Evolutionary conservation across 2,329 filamentous ascomycete genomes (phyloP), one percentile per base, ranked within the genome.

Genomic region (Colletotrichum sp.): DNA sequence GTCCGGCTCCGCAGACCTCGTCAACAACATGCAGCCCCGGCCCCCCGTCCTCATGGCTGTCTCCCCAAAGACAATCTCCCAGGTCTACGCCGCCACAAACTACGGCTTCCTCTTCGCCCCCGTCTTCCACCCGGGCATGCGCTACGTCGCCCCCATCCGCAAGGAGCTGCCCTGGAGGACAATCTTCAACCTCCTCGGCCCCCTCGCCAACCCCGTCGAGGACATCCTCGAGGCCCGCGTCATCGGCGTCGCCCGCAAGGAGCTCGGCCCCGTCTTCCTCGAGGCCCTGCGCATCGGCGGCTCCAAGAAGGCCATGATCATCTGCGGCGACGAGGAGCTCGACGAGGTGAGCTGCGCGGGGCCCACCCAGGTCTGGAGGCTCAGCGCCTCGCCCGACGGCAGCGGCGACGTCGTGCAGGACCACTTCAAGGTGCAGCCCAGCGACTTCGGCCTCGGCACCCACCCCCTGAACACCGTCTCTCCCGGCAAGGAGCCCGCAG

Each of bases 31-130:
- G 84, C 84, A 88, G 73, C 95, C 95, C 5, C 92, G 88, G 52
- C 87, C 95, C 13, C 96, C 95, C 8, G 91, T 94, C 79, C 93
- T 99, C 77, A 88, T 89, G 66, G 93, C 94, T 57, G 91, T 98
- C 77, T 93, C 90, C 16, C 94, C 96, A 2, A 84, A 89, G 57
- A 95, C 93, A 63, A 89, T 99, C 64, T 85, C 91, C 68, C 84
- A 89, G 72, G 92, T 98, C 75, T 98, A 98, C 86, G 89, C 91
- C 65, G 88, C 89, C 74, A 95, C 94, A 77, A 98, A 98, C 86
- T 99, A 99, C 87, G 94, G 94, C 78, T 99, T 99, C 86, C 91
- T 99, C 34, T 99, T 97, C 83, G 97, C 97, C 0, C 96, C 97
- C 52, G 95, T 97, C 79, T 99, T 98, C 89, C 97, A 99, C 86